These are phyloP conservation scores for Daedaleopsis sinensis DNA, from an alignment of 768 basidiomycete genomes.

Conservation along the genomic window DNA sequence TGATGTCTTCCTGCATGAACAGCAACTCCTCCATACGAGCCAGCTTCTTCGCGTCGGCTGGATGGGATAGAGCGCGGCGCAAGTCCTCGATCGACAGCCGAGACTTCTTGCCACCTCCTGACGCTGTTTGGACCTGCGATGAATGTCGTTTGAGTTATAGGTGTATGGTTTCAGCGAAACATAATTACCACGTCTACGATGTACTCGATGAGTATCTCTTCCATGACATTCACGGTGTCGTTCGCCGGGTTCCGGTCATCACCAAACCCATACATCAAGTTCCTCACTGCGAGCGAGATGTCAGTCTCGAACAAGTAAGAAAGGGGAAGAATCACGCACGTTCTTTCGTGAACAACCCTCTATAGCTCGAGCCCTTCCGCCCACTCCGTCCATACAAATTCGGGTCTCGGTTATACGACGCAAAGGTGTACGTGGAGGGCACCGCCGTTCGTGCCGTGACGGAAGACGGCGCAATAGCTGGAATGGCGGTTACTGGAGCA, in stretches of 20 bases:
- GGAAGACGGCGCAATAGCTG: conserved; percentile 10
- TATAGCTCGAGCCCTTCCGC: conserved; percentile 68
- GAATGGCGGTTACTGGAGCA: conserved; percentile 8
- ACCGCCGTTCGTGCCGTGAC: conserved; percentile 34
- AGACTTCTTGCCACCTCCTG: conserved; percentile 67
- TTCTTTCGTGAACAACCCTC: conserved; percentile 81
- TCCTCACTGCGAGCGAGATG: conserved; percentile 56
- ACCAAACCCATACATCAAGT: conserved; percentile 92
- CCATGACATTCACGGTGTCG: conserved; percentile 90
- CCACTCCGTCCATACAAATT: conserved; percentile 47
- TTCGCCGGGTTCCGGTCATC: conserved; percentile 87
- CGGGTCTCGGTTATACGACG: conserved; percentile 53
- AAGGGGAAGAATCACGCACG: conserved; percentile 46
- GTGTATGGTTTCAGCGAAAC: conserved; percentile 9
- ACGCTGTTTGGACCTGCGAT: conserved; percentile 54
- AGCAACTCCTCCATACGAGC: conserved; percentile 90
- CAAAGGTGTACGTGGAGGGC: conserved; percentile 54
- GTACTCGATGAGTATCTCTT: conserved; percentile 90
- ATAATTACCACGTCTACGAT: conserved; percentile 84
- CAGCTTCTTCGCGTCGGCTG: conserved; percentile 90
- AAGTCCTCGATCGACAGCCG: conserved; percentile 88
- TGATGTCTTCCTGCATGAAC: conserved; percentile 94
- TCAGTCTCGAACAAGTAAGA: neutral
- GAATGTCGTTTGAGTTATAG: neutral
- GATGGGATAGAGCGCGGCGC: conserved; percentile 74